These are phyloP conservation scores for Phoma herbarum DNA, from an alignment of 2,329 filamentous ascomycete genomes.

Conservation along the genomic window DNA sequence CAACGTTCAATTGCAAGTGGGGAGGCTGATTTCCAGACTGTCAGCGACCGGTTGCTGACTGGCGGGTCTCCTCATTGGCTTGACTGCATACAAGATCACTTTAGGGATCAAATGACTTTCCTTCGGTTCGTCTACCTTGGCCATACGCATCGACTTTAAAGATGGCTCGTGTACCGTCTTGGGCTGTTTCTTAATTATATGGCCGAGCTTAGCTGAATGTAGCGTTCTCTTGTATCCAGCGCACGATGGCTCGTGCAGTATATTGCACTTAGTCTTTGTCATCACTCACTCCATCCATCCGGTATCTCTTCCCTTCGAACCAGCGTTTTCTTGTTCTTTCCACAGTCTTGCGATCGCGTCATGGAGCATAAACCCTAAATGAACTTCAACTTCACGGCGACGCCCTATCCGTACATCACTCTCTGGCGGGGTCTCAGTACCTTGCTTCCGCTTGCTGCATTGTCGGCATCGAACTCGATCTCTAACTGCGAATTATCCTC, in stretches of 20 bases:
- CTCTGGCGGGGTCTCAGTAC: too few species aligned
- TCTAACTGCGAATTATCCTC: too few species aligned
- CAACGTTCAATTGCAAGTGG: constrained; percentile 11
- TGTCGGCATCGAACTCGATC: too few species aligned
- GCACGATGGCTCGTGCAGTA: constrained; percentile 2
- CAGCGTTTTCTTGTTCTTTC: constrained; percentile 2
- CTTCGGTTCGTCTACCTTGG: constrained; percentile 9
- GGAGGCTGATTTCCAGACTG: constrained; percentile 5
- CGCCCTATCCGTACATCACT: too few species aligned
- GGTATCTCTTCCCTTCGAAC: constrained; percentile 4
- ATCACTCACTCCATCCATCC: not conserved
- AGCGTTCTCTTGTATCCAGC: constrained; percentile 3
- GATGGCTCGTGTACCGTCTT: constrained; percentile 9
- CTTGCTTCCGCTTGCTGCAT: too few species aligned
- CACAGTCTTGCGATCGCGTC: not conserved
- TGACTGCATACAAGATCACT: not conserved
- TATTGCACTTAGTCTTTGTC: constrained; percentile 8
- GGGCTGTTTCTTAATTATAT: constrained; percentile 6
- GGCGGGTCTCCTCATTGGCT: constrained; percentile 3
- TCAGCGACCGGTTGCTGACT: too few species aligned
- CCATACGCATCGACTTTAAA: constrained; percentile 3
- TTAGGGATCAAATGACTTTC: constrained; percentile 15
- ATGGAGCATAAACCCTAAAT: constrained; percentile 15
- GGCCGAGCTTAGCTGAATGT: constrained; percentile 10
- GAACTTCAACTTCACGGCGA: too few species aligned